Conservation (phyloP, 352 stramenopile species). For the Phytophthora gonapodyides region DNA sequence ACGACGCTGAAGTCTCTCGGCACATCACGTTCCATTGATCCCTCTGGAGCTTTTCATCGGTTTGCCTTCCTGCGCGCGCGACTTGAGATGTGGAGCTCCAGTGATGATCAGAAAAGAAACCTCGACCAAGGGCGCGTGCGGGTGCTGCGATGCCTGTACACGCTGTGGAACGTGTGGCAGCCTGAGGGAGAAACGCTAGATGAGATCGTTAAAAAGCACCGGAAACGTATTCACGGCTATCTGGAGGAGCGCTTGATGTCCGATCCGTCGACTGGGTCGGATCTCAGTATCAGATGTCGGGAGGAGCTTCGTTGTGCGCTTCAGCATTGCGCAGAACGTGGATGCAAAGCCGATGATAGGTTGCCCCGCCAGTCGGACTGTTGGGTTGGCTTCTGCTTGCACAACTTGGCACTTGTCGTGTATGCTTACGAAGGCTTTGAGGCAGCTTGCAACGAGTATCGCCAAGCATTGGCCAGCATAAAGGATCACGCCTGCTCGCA, state of each 20-base stretch:
- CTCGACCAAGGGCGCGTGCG: conserved; percentile 12
- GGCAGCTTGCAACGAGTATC: conserved; percentile 53
- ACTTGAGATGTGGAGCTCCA: conserved; percentile 38
- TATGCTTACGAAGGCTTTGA: conserved; percentile 59
- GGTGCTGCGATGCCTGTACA: conserved; percentile 38
- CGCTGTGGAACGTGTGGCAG: conserved; percentile 46
- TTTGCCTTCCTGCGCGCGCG: conserved; percentile 59
- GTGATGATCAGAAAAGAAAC: conserved; percentile 9
- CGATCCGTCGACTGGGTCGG: conserved; percentile 19
- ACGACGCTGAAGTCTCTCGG: conserved; percentile 45
- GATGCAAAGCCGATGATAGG: background rate
- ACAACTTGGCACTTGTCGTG: conserved; percentile 65
- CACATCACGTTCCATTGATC: conserved; percentile 1
- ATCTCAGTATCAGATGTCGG: conserved; percentile 47
- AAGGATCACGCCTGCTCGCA: conserved; percentile 30
- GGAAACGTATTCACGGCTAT: conserved; percentile 16
- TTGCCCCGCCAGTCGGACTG: conserved; percentile 9
- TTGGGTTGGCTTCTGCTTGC: conserved; percentile 54
- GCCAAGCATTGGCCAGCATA: conserved; percentile 19
- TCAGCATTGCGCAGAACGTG: conserved; percentile 29
- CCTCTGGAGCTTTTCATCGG: conserved; percentile 44
- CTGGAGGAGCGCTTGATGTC: conserved; percentile 30
- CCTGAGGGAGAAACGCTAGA: conserved; percentile 41
- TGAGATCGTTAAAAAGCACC: conserved; percentile 39
- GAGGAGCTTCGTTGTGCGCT: conserved; percentile 47